phyloP scores from a whole-genome alignment of 2,329 filamentous ascomycete species.

The Claviceps purpurea region DNA sequence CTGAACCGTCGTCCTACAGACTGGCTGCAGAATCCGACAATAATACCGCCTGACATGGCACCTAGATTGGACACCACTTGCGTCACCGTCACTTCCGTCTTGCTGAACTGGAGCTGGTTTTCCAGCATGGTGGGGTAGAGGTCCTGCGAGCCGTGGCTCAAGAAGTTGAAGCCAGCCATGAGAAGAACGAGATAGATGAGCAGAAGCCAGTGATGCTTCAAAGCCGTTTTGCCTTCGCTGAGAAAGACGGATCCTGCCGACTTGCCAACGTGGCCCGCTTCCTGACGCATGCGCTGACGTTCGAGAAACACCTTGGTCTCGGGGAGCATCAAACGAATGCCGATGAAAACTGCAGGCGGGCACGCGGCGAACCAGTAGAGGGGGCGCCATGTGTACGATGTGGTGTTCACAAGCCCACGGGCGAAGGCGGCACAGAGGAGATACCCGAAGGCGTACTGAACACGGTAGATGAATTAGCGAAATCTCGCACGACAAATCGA shows the following conservation, averaged over 20 bases:
- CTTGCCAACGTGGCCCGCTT: conserved; percentile 14
- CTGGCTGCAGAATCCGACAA: conserved; percentile 54
- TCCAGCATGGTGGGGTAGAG: conserved; percentile 47
- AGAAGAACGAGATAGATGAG: conserved; percentile 71
- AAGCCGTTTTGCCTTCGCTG: conserved; percentile 61
- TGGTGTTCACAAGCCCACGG: conserved; percentile 60
- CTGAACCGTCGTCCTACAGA: conserved; percentile 55
- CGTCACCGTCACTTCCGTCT: conserved; percentile 50
- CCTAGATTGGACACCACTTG: conserved; percentile 62
- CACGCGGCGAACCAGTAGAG: conserved; percentile 82
- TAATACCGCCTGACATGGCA: conserved; percentile 53
- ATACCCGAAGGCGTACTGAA: conserved; percentile 49
- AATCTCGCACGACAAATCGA: not conserved
- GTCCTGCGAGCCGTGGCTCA: conserved; percentile 64
- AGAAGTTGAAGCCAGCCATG: conserved; percentile 88
- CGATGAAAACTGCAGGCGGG: conserved; percentile 67
- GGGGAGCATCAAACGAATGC: conserved; percentile 62
- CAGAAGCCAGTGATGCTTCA: conserved; percentile 69
- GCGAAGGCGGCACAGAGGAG: conserved; percentile 45
- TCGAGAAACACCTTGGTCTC: conserved; percentile 65
- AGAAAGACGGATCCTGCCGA: conserved; percentile 48
- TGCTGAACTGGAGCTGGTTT: conserved; percentile 38
- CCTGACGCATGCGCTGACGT: conserved; percentile 48
- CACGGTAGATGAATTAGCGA: not conserved
- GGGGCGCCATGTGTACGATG: conserved; percentile 67